Conservation (phyloP, 2,329 filamentous ascomycete species). For the Dryadomyces sulphureus region DNA sequence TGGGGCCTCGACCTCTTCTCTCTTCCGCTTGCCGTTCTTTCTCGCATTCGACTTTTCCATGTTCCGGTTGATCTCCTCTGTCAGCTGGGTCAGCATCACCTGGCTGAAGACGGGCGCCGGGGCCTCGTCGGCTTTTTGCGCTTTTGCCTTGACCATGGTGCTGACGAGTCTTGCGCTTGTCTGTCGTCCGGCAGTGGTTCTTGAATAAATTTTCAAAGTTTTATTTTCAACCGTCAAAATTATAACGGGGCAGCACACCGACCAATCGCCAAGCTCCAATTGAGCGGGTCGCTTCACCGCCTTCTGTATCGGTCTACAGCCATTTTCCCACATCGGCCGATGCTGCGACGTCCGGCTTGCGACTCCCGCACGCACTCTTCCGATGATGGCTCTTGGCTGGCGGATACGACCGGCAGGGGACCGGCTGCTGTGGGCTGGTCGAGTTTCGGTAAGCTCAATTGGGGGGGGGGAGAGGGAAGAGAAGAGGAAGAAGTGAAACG, state of each 20-base stretch:
- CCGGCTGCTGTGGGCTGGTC: neutral
- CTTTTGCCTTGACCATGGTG: conserved; percentile 13
- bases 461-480: too few species aligned
- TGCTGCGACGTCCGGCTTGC: neutral
- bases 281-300: conserved; percentile 6
- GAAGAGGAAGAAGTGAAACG: neutral
- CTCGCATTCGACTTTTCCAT: conserved; percentile 24
- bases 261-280: neutral
- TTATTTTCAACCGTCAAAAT: conserved; percentile 6
- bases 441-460: neutral
- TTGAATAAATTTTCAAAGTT: too few species aligned
- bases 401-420: neutral
- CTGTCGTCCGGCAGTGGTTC: too few species aligned
- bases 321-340: neutral
- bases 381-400: neutral
- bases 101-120: conserved; percentile 28
- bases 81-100: conserved; percentile 35
- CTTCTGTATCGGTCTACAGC: conserved; percentile 4
- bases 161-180: neutral
- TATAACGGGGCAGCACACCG: conserved; percentile 4
- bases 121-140: conserved; percentile 19
- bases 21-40: conserved; percentile 12
- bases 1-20: conserved; percentile 4
- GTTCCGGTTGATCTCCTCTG: conserved; percentile 39
- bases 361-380: neutral